phyloP scores from a whole-genome alignment of 2,329 filamentous ascomycete genomes.

The Stachybotrys chartarum region DNA sequence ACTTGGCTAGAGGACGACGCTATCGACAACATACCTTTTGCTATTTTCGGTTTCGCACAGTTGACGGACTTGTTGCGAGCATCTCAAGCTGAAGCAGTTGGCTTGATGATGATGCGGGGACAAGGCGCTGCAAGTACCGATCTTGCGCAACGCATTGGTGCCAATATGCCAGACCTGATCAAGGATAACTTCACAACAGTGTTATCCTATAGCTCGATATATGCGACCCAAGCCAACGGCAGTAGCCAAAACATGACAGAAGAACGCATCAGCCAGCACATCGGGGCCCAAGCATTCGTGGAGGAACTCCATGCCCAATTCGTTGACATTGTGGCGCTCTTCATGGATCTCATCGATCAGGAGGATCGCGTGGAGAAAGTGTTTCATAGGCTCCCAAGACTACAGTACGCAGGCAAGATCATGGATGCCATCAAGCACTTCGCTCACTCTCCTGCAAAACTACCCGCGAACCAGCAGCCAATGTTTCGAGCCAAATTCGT shows the following conservation, averaged over 20 bases:
- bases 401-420: conserved; percentile 53
- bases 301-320: conserved; percentile 62
- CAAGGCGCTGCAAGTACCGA: conserved; percentile 56
- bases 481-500: conserved; percentile 76
- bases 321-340: conserved; percentile 65
- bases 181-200: conserved; percentile 66
- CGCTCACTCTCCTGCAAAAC: conserved; percentile 54
- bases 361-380: conserved; percentile 66
- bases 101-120: conserved; percentile 75
- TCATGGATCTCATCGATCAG: conserved; percentile 72
- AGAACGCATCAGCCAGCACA: conserved; percentile 56
- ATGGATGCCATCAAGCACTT: conserved; percentile 64
- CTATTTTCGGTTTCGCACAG: conserved; percentile 72
- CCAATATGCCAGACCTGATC: conserved; percentile 51
- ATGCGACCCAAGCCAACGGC: conserved; percentile 25
- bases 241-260: conserved; percentile 49
- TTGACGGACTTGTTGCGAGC: conserved; percentile 63
- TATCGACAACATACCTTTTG: conserved; percentile 69
- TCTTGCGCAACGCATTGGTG: conserved; percentile 51
- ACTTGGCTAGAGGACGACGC: conserved; percentile 72
- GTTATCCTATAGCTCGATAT: conserved; percentile 76
- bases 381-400: conserved; percentile 51
- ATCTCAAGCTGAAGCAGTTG: conserved; percentile 70
- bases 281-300: conserved; percentile 61
- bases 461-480: conserved; percentile 80